Conservation (phyloP, 192 early-diverging fungal genomes). For the Phlyctochytrium arcticum region DNA sequence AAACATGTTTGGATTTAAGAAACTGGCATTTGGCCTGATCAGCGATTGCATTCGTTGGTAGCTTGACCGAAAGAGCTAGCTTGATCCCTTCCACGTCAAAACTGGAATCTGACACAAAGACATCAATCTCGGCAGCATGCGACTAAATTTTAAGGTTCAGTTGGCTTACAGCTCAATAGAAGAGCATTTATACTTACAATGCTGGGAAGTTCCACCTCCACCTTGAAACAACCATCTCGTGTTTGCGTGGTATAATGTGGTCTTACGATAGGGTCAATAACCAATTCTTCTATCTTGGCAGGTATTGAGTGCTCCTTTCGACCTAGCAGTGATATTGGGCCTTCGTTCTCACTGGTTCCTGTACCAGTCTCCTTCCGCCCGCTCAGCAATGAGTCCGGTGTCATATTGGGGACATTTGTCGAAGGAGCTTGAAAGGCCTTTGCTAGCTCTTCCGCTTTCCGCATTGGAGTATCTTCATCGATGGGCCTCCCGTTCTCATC, state of each 20-base stretch:
- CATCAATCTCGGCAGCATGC: too few relatives aligned
- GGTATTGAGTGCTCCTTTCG: too few relatives aligned
- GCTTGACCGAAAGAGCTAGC: neutral
- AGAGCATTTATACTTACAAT: neutral
- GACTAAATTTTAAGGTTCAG: too few relatives aligned
- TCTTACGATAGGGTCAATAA: too few relatives aligned
- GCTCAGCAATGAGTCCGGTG: neutral
- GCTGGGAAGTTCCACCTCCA: neutral
- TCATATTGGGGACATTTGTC: neutral
- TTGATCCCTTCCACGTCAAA: neutral
- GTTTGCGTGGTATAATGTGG: neutral
- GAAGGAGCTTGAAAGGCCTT: neutral
- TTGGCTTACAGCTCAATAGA: too few relatives aligned
- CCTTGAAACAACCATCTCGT: neutral
- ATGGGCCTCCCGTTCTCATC: constrained; percentile 9
- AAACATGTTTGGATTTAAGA: too few relatives aligned
- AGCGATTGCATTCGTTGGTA: neutral
- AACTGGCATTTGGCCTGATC: neutral
- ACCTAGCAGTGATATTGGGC: too few relatives aligned
- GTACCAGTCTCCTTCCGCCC: too few relatives aligned
- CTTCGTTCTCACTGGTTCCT: too few relatives aligned
- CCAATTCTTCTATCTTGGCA: too few relatives aligned
- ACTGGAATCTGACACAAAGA: neutral
- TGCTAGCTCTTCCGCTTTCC: neutral
- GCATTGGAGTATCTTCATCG: neutral